Percentiles rank a stretch among this genome's conserved stretches.
Evolutionary conservation across 768 basidiomycete species (phyloP).

Genomic region (Naganishia randhawae): DNA sequence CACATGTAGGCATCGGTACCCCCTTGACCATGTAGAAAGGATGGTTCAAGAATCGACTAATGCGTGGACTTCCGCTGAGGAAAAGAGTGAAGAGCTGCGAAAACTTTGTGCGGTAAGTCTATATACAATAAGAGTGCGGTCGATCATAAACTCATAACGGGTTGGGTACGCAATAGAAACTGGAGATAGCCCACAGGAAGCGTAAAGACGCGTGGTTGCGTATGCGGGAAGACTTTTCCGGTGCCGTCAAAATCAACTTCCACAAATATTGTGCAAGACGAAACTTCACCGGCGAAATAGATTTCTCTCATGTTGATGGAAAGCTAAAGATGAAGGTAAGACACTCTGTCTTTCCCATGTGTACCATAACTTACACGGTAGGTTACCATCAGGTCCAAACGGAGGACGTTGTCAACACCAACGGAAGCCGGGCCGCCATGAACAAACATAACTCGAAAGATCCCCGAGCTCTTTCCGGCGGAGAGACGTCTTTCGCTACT

Average conservation of each 20-base stretch:
- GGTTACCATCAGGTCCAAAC: slow-evolving; percentile 63
- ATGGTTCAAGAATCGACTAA: background rate
- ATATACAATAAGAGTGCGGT: background rate
- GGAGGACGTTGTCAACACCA: slow-evolving; percentile 64
- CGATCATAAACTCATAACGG: background rate
- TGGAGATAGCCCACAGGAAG: background rate
- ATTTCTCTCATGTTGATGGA: slow-evolving; percentile 7
- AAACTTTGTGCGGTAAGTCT: background rate
- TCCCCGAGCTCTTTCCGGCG: slow-evolving; percentile 61
- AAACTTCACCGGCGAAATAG: slow-evolving; percentile 15
- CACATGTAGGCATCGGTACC: slow-evolving; percentile 3
- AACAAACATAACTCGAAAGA: slow-evolving; percentile 36
- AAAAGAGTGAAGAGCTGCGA: background rate
- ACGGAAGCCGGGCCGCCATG: background rate
- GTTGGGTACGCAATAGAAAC: background rate
- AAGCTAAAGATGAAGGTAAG: slow-evolving; percentile 34
- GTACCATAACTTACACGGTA: background rate
- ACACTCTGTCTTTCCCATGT: background rate
- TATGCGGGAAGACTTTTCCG: slow-evolving; percentile 9
- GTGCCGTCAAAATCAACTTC: slow-evolving; percentile 1
- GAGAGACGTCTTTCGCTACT: slow-evolving; percentile 95
- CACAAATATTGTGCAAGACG: slow-evolving; percentile 18
- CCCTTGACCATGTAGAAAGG: slow-evolving; percentile 1
- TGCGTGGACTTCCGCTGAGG: background rate
- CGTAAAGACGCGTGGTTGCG: background rate